These are phyloP conservation scores for Aspergillus steynii DNA, from an alignment of 495 filamentous ascomycete genomes.

Conservation along the genomic window DNA sequence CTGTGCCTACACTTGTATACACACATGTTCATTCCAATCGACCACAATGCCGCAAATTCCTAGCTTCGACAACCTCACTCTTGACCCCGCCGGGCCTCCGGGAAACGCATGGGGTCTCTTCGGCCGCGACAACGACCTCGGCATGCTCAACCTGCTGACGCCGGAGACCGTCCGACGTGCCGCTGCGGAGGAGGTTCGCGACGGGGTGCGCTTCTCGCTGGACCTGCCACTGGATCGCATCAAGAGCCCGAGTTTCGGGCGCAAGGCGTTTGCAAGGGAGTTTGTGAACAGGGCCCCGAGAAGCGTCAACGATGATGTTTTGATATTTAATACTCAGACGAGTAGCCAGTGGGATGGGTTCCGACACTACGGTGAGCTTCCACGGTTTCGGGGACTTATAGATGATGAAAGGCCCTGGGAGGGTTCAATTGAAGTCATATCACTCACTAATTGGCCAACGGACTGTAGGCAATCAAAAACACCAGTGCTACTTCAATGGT, in stretches of 20 bases:
- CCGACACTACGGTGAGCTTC: constrained; percentile 44
- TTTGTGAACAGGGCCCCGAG: constrained; percentile 41
- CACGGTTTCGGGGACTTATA: no score
- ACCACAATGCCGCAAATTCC: constrained; percentile 22
- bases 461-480: constrained; percentile 50
- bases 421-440: background rate
- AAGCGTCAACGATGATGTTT: constrained; percentile 58
- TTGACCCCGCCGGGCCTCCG: constrained; percentile 42
- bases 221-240: constrained; percentile 40
- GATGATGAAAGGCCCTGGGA: background rate
- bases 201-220: constrained; percentile 46
- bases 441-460: background rate
- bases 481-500: constrained; percentile 61
- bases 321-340: constrained; percentile 62
- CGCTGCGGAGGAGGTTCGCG: constrained; percentile 48
- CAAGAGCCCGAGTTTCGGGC: constrained; percentile 29
- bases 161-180: constrained; percentile 45
- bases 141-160: constrained; percentile 54
- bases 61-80: constrained; percentile 45
- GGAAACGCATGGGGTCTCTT: constrained; percentile 55
- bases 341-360: constrained; percentile 60
- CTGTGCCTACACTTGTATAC: background rate
- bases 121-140: constrained; percentile 44
- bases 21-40: background rate
- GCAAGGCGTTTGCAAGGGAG: constrained; percentile 30